Evolutionary conservation across 768 basidiomycete species (phyloP), one percentile per base, ranked within the genome.

Genomic region (Suillus discolor): DNA sequence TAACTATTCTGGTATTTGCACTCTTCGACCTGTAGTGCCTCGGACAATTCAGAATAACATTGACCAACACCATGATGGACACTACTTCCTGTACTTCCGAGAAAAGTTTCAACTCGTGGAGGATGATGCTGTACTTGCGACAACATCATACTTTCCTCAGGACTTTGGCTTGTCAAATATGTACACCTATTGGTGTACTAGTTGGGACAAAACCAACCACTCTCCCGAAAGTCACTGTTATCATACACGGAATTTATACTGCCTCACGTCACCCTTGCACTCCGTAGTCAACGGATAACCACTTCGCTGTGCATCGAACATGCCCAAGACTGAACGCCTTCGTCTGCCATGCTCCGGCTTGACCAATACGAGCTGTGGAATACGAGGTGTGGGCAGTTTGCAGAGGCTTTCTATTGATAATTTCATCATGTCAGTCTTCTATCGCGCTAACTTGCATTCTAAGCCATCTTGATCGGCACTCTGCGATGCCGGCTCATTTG

Each of bases 231-330:
- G 41, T 39, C 57, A 55, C 54, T 55, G 53, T 55, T 55, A 55
- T 55, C 54, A 59, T 38, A 8, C 15, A 59, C 57, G 38, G 57
- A 9, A 39, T 59, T 59, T 16, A 25, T 42, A 41, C 39, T 28
- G 57, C 57, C 57, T 60, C 57, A 9, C 39, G 25, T 25, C 57
- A 41, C 57, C 57, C 57, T 60, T 60, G 57, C 57, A 41, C 39
- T 60, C 57, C 57, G 57, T 60, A 60, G 57, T 39, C 25, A 41
- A 9, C 57, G 57, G 39, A 18, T 60, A 42, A 28, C 38, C 25
- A 28, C 39, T 41, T 60, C 57, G 57, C 39, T 60, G 57, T 60
- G 39, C 57, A 60, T 60, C 57, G 39, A 60, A 60, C 57, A 25
- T 60, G 57, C 57, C 16, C 5, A 42, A 60, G 25, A 25, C 57